Percentiles rank a stretch among this genome's conserved stretches.
Conservation (phyloP, 768 basidiomycete genomes). For the Russula earlei region DNA sequence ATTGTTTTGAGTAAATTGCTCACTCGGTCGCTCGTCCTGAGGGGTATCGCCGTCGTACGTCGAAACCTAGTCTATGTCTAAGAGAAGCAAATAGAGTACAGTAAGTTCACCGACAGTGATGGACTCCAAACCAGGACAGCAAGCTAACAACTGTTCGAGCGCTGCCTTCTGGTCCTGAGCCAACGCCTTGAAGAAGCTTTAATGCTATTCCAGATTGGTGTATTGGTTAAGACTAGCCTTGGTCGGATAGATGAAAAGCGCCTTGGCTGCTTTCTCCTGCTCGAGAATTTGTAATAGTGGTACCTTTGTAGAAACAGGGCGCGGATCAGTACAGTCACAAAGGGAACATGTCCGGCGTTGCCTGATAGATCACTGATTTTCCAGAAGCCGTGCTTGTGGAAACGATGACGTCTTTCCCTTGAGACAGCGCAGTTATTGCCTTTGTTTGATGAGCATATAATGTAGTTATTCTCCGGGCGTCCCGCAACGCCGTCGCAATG, state of each 20-base stretch:
- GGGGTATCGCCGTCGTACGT: slow-evolving; percentile 90
- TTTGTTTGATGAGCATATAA: slow-evolving; percentile 64
- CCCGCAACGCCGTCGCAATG: slow-evolving; percentile 45
- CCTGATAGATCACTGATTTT: slow-evolving; percentile 84
- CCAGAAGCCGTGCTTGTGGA: slow-evolving; percentile 88
- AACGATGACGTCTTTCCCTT: slow-evolving; percentile 66
- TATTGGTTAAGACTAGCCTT: slow-evolving; percentile 39
- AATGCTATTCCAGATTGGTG: neutral
- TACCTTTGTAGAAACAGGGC: slow-evolving; percentile 34
- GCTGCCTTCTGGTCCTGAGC: slow-evolving; percentile 80
- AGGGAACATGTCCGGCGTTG: slow-evolving; percentile 21
- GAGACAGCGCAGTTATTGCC: slow-evolving; percentile 55
- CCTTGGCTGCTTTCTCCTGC: slow-evolving; percentile 49
- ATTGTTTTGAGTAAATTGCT: slow-evolving; percentile 2
- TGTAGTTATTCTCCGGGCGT: slow-evolving; percentile 49
- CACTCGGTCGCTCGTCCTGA: slow-evolving; percentile 53
- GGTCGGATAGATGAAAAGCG: slow-evolving; percentile 83
- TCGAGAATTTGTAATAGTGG: slow-evolving; percentile 62
- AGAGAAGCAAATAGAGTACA: neutral
- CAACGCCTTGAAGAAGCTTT: slow-evolving; percentile 46
- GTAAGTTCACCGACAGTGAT: slow-evolving; percentile 35
- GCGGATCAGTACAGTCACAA: neutral
- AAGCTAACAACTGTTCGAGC: slow-evolving; percentile 53
- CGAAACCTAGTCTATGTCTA: slow-evolving; percentile 36
- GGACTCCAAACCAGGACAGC: slow-evolving; percentile 53